Evolutionary conservation across 2,329 filamentous ascomycete species (phyloP).

Genomic region (Aspergillus pseudotamarii): DNA sequence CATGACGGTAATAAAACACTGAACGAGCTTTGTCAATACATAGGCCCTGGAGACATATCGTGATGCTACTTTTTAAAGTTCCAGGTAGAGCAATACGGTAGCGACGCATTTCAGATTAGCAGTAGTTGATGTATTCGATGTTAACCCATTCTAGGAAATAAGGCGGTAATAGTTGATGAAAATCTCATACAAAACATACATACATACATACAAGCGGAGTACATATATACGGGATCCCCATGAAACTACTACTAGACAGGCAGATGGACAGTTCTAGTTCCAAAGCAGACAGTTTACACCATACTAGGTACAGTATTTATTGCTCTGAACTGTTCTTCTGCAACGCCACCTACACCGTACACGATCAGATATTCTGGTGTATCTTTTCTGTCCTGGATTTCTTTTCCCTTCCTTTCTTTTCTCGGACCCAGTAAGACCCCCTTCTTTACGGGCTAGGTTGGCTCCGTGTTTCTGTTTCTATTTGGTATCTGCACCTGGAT

Average conservation of each 20-base stretch:
- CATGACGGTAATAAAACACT: too few relatives aligned
- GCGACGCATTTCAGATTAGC: too few relatives aligned
- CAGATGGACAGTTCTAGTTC: background rate
- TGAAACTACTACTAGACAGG: background rate
- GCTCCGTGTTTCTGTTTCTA: background rate
- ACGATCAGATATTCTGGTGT: background rate
- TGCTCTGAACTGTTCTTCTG: slow-evolving; percentile 12
- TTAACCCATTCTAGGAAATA: slow-evolving; percentile 13
- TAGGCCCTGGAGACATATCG: too few relatives aligned
- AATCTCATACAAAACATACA: slow-evolving; percentile 7
- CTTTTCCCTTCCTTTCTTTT: background rate
- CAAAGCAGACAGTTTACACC: background rate
- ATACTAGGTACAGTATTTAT: background rate
- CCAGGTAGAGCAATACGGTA: slow-evolving; percentile 4
- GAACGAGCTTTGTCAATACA: background rate
- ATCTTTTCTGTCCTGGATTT: background rate
- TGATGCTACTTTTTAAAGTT: background rate
- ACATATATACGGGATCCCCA: slow-evolving; percentile 9
- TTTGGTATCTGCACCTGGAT: background rate
- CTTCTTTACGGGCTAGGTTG: slow-evolving; percentile 1
- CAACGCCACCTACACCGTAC: slow-evolving; percentile 6
- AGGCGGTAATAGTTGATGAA: slow-evolving; percentile 14
- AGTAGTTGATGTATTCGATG: slow-evolving; percentile 8
- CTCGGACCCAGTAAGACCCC: background rate
- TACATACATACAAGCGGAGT: slow-evolving; percentile 13